Conservation (phyloP, 2,329 filamentous ascomycete species). For the Aciculosporium take region DNA sequence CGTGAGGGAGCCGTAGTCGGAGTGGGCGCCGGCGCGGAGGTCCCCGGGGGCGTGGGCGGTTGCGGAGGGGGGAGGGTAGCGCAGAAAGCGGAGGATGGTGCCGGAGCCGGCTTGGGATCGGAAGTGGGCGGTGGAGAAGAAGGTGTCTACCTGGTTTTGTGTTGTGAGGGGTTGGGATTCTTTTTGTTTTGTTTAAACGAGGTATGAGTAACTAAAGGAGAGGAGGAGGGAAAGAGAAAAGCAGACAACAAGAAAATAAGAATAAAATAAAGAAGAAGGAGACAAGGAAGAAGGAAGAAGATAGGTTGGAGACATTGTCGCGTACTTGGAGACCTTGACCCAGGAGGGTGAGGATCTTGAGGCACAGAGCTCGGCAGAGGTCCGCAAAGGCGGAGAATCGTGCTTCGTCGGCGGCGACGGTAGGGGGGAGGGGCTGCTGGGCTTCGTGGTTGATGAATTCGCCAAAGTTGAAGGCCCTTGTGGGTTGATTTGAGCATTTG, state of each 20-base stretch:
- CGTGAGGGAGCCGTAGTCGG: conserved; percentile 63
- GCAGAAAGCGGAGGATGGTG: conserved; percentile 55
- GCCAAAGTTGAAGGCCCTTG: conserved; percentile 82
- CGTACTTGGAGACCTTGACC: conserved; percentile 58
- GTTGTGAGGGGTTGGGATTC: not conserved
- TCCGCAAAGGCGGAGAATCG: conserved; percentile 53
- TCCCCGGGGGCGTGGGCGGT: conserved; percentile 37
- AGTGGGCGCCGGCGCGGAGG: conserved; percentile 81
- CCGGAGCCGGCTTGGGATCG: conserved; percentile 31
- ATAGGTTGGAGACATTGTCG: not conserved
- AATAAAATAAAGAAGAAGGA: no score
- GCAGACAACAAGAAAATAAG: no score
- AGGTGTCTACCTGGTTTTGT: conserved; percentile 27
- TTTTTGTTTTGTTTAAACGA: no score
- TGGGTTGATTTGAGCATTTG: conserved; percentile 2
- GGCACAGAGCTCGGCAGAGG: conserved; percentile 59
- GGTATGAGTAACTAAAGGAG: no score
- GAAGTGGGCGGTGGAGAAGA: conserved; percentile 40
- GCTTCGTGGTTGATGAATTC: conserved; percentile 55
- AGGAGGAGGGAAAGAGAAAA: not conserved
- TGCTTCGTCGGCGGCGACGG: conserved; percentile 43
- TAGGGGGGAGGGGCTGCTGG: conserved; percentile 60
- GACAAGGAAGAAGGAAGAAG: no score
- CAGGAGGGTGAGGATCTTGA: conserved; percentile 59
- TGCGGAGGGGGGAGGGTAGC: conserved; percentile 46